Evolutionary conservation across 2,329 filamentous ascomycete species (phyloP).

Genomic region (Colletotrichum euphorbiae): DNA sequence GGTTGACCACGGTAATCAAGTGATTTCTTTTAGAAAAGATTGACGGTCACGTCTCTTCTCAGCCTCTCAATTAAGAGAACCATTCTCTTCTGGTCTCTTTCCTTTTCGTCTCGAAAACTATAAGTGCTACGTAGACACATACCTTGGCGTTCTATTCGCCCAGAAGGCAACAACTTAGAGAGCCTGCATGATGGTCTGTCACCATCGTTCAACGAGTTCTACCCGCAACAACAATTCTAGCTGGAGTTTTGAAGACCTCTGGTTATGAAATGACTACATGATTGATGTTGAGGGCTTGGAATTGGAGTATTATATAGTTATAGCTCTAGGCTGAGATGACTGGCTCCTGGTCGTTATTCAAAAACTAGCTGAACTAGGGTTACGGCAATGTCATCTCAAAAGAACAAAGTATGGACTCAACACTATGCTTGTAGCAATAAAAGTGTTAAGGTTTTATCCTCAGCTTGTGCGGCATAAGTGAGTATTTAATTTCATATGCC

Average conservation of each 20-base stretch:
- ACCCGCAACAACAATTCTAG: constrained; percentile 56
- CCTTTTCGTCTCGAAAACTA: constrained; percentile 70
- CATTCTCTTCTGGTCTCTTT: constrained; percentile 65
- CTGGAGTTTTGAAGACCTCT: constrained; percentile 55
- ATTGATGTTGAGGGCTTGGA: constrained; percentile 66
- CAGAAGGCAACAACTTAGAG: constrained; percentile 58
- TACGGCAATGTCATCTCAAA: too few species aligned
- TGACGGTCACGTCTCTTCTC: not conserved
- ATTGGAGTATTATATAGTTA: constrained; percentile 33
- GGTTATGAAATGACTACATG: constrained; percentile 68
- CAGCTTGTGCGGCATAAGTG: too few species aligned
- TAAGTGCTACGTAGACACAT: constrained; percentile 60
- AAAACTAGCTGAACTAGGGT: too few species aligned
- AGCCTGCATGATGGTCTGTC: constrained; percentile 62
- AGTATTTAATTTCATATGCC: too few species aligned
- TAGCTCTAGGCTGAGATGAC: too few species aligned
- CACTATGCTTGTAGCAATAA: too few species aligned
- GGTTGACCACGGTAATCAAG: not conserved
- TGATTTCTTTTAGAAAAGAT: not conserved
- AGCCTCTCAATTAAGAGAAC: constrained; percentile 51
- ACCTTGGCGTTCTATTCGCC: constrained; percentile 67
- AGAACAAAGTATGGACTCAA: too few species aligned
- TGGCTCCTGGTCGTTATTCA: too few species aligned
- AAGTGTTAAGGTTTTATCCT: too few species aligned
- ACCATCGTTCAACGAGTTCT: constrained; percentile 61